Evolutionary conservation across 78 protist genomes (phyloP).

Genomic region (Dictyostelium capitatum): DNA sequence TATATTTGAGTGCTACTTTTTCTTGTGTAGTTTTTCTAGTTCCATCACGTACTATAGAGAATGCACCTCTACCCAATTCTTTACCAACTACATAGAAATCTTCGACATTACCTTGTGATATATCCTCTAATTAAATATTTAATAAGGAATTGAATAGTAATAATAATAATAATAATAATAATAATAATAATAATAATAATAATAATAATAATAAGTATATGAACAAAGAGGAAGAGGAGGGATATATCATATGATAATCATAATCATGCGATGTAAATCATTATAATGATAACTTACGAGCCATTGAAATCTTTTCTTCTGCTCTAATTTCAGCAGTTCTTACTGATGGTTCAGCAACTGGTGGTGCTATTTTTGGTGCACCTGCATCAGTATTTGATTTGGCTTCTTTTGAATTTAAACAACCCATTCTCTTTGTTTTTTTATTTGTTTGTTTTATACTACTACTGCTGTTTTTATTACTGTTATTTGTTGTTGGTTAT

Average conservation of each 20-base stretch:
- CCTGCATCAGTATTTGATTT: not conserved
- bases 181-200: not conserved
- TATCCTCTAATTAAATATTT: slow-evolving; percentile 47
- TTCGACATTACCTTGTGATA: slow-evolving; percentile 78
- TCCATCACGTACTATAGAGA: slow-evolving; percentile 85
- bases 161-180: not conserved
- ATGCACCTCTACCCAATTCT: slow-evolving; percentile 87
- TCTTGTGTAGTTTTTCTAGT: slow-evolving; percentile 60
- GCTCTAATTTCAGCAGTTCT: slow-evolving; percentile 60
- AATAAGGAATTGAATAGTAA: not conserved
- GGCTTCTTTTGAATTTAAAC: slow-evolving; percentile 37
- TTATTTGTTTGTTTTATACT: not conserved
- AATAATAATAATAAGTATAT: not conserved
- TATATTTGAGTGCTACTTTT: slow-evolving; percentile 80
- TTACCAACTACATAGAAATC: slow-evolving; percentile 75
- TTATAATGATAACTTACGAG: slow-evolving; percentile 25
- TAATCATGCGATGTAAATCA: not conserved
- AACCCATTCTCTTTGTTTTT: slow-evolving; percentile 23
- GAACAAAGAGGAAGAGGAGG: not conserved
- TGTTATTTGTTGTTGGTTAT: not conserved
- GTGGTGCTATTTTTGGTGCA: not conserved
- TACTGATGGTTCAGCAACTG: not conserved
- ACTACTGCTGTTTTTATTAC: not conserved
- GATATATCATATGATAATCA: not conserved
- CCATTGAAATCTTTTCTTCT: slow-evolving; percentile 65